Evolutionary conservation across 805 yeast genomes (phyloP), one percentile per base, ranked within the genome.

Genomic region (Pichia californica): DNA sequence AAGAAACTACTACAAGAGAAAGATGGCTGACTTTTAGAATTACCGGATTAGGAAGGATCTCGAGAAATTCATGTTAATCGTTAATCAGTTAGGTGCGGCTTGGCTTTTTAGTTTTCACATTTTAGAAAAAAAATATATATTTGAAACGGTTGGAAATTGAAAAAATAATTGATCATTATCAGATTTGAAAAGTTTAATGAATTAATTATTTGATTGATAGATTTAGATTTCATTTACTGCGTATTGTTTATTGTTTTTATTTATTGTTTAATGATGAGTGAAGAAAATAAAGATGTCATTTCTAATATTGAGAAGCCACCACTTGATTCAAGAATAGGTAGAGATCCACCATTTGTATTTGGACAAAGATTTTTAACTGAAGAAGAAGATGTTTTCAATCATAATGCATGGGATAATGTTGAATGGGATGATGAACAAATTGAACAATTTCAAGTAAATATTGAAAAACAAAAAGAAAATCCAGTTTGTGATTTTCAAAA

Each of bases 351-450:
- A 6, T 91, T 88, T 62, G 82, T 81, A 18, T 93, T 93, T 65
- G 99, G 99, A 10, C 94, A 88, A 60, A 70, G 99, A 44, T 77
- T 66, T 50, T 68, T 93, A 45, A 74, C 74, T 3, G 76, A 80
- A 37, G 83, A 80, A 14, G 79, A 82, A 5, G 88, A 88, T 25
- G 95, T 93, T 1, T 93, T 95, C 81, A 74, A 76, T 47, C 95
- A 84, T 59, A 93, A 93, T 60, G 99, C 99, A 0, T 83, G 93
- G 87, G 99, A 93, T 61, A 95, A 93, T 60, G 97, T 88, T 28
- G 96, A 88, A 57, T 89, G 96, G 96, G 97, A 95, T 39, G 88
- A 84, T 41, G 95, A 88, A 53, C 97, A 93, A 60, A 62, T 81
- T 13, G 57, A 68, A 18, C 79, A 83, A 50, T 96, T 96, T 3